These are phyloP conservation scores for Eucalyptus marginata DNA, from an alignment of 345 rosid species.

Conservation along the genomic window DNA sequence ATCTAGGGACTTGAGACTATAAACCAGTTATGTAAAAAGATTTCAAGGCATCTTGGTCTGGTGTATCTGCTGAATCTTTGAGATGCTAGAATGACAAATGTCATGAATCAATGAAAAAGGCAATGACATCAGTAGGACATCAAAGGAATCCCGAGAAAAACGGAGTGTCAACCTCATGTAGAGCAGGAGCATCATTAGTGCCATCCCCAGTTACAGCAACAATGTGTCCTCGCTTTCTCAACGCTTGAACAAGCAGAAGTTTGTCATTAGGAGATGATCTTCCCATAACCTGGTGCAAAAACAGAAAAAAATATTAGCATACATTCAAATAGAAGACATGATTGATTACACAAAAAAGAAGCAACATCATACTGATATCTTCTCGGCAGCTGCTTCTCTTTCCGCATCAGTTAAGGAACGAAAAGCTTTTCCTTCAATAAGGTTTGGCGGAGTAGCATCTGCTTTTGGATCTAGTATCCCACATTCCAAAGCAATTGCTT, in stretches of 20 bases:
- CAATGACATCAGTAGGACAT: not conserved
- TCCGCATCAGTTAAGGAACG: conserved; percentile 54
- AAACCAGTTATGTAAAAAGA: not conserved
- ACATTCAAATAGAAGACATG: not conserved
- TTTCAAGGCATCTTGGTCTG: not conserved
- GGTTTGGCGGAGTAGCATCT: conserved; percentile 46
- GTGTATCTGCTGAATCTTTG: not conserved
- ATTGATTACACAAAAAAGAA: not conserved
- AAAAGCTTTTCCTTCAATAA: conserved; percentile 83
- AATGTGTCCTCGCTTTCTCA: conserved; percentile 19
- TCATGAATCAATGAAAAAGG: not conserved
- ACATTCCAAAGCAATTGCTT: conserved; percentile 93
- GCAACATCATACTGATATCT: conserved; percentile 47
- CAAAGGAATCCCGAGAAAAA: not conserved
- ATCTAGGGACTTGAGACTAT: not conserved
- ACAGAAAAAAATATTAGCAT: not conserved
- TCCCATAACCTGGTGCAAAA: conserved; percentile 26
- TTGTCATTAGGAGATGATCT: conserved; percentile 41
- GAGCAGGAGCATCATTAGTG: conserved; percentile 37
- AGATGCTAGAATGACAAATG: not conserved
- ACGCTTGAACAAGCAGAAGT: conserved; percentile 33
- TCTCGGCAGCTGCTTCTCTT: conserved; percentile 65
- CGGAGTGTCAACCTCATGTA: conserved; percentile 15
- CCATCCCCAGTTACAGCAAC: conserved; percentile 47
- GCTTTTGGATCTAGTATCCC: conserved; percentile 59